These are phyloP conservation scores for Holtermannia corniformis DNA, from an alignment of 768 basidiomycete species.

Conservation along the genomic window DNA sequence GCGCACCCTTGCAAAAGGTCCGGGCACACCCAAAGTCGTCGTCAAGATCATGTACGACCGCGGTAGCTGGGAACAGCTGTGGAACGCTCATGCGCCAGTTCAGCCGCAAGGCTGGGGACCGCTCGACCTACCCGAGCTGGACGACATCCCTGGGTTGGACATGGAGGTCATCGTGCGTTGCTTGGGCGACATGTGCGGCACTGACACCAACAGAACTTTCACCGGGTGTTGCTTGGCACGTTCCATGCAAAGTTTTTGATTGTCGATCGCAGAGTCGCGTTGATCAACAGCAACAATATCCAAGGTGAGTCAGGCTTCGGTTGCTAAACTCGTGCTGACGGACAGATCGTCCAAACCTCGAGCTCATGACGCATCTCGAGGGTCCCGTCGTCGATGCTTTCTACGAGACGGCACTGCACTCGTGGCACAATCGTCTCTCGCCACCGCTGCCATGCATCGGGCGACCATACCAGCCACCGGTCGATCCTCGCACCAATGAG, in stretches of 20 bases:
- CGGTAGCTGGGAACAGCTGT: conserved; percentile 52
- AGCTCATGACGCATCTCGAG: conserved; percentile 61
- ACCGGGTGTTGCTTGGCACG: conserved; percentile 52
- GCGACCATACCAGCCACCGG: conserved; percentile 33
- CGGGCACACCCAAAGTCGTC: conserved; percentile 48
- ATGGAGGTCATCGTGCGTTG: conserved; percentile 50
- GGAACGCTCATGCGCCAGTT: conserved; percentile 48
- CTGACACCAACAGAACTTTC: conserved; percentile 32
- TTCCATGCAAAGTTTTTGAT: conserved; percentile 66
- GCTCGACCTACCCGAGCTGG: conserved; percentile 49
- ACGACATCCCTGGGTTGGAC: conserved; percentile 54
- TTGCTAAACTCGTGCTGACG: conserved; percentile 1
- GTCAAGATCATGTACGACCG: conserved; percentile 65
- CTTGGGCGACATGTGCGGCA: neutral
- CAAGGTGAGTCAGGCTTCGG: conserved; percentile 29
- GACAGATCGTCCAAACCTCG: conserved; percentile 43
- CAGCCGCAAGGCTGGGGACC: conserved; percentile 46
- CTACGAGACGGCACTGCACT: conserved; percentile 60
- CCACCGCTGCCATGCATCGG: conserved; percentile 37
- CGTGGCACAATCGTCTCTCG: conserved; percentile 47
- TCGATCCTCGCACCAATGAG: conserved; percentile 14
- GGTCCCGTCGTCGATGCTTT: conserved; percentile 61
- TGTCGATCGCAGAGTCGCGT: conserved; percentile 57
- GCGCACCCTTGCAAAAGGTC: conserved; percentile 39
- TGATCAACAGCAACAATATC: conserved; percentile 61